Base-by-base conservation (phyloP, 75 land plant genomes). In the Cupressus sempervirens region DNA sequence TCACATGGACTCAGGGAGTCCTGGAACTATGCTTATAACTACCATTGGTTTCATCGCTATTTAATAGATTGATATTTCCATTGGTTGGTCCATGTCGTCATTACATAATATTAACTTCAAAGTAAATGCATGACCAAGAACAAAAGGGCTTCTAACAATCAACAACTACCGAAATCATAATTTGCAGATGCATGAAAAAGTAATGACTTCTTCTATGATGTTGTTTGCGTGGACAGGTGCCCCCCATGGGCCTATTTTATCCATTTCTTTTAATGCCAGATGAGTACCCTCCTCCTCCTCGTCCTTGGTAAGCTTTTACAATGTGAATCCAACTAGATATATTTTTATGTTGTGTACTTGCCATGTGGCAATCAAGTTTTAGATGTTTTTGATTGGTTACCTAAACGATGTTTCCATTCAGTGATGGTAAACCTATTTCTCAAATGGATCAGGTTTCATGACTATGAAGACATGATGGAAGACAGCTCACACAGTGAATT, bases 241-340 rank as follows among this genome's bases (percentile, higher is more conserved):
- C 99, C 84, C 94, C 98, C 43, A 91, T 93, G 94, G 99, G 99
- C 81, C 87, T 96, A 70, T 98, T 98, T 89, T 93, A 91, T 87
- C 99, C 99, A 18, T 83, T 73, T 50, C 88, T 98, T 76, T 91
- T 98, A 85, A 89, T 91, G 86, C 92, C 96, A 36, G 95, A 98
- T 45, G 95, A 92, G 70, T 93, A 90, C 76, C 93, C 94, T 72
- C 90, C 92, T 82, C 95, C 94, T 32, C 91, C 94, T 7, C 91
- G 93, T 83, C 76, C 99, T 52, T 98, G 99, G 99, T 97, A 73
- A 88, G 92, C 76, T 84, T 29, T 54, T 20, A 56, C 29, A 38
- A 83, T 8, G 50, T 26, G 35, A 45, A 40, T 45, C 34, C 23
- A 83, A 32, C 20, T 26, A 85, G 29, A 74, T 34, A 40, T 81